Base-by-base conservation (phyloP, 331 rosid genomes). In the Rhamnella rubrinervis region DNA sequence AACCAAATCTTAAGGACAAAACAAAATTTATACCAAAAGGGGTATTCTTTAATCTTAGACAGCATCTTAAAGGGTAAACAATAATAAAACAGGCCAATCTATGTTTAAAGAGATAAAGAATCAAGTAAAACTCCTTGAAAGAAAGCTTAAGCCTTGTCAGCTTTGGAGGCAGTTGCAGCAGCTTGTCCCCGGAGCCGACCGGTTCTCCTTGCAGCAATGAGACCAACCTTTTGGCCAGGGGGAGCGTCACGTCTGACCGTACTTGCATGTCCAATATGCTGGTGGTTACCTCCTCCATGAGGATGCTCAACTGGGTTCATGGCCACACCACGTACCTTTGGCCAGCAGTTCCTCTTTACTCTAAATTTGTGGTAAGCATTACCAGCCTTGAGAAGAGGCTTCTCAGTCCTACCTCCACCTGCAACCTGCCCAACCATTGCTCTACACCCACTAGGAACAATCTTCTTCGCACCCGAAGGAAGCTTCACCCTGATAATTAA, bases 281-380 rank as follows among this genome's bases (percentile, higher is more conserved):
- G 83, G 59, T 79, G 83, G 72, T 79, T 79, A 74, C 83, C 83
- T 19, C 83, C 83, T 58, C 80, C 83, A n/a, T 79, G 80, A 41
- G 83, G 80, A 79, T 74, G 79, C 68, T 79, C 83, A 6, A 79
- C 83, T 1, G 83, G 83, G 63, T 79, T 79, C 83, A 79, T 79
- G 0, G 83, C 83, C 40, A 79, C 83, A 73, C 83, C 83, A 38
- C 79, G 75, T 15, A 79, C 83, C 64, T 63, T 74, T 17, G 83
- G 83, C 83, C 83, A 79, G 79, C 79, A 68, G 73, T 73, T 79
- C 51, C 83, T 79, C 79, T 79, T 79, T 47, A 74, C 83, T 69
- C 76, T 79, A 44, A 68, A 79, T 51, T 79, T 79, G 73, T 79
- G 80, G 73, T 79, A 79, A 16, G 83, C 83, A 71, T 74, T 79